Base-by-base conservation (phyloP, 768 basidiomycete genomes). In the Psilocybe azurescens region DNA sequence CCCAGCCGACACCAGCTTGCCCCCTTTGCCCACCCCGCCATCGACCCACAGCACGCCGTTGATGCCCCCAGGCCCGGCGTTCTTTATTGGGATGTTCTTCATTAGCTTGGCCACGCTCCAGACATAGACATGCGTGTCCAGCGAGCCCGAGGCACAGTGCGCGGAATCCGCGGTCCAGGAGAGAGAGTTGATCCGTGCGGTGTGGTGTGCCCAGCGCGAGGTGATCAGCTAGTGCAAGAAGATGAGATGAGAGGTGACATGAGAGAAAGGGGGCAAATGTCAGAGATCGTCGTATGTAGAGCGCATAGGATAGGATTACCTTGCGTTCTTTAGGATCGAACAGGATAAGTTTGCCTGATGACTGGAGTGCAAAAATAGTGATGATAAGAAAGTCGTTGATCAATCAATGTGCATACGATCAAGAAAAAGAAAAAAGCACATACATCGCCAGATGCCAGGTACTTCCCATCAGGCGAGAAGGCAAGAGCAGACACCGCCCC, bases 101-200 rank as follows among this genome's bases (percentile, higher is more conserved):
- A 86, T 76, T 8, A 89, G 88, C 69, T 86, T 84, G 48, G 77
- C 78, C 32, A 94, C 86, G 65, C 89, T 88, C 88, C 93, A 98
- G 28, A 98, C 77, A 70, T 95, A 97, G 4, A 97, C 86, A 66
- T 94, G 86, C 32, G 95, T 96, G 73, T 99, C 97, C n/a, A 97
- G 82, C 18, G 94, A 93, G 10, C 90, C 95, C 3, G 94, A 95
- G 10, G 89, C 95, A 64, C 91, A 85, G 70, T 95, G 88, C 63
- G 82, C 81, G 6, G 89, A 88, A 69, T 92, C 88, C 5, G 85
- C 67, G 6, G 91, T 87, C 88, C 91, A 95, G 1, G 86, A 78
- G 16, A 99, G 81, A 9, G 92, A 86, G 67, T 89, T 85, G 62
- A 98, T 85, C 30, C 93, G 88, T 0, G 87, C 93, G 8, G 89